Evolutionary conservation across 2,329 filamentous ascomycete species (phyloP).

Genomic region (Camptophora hylomeconis): DNA sequence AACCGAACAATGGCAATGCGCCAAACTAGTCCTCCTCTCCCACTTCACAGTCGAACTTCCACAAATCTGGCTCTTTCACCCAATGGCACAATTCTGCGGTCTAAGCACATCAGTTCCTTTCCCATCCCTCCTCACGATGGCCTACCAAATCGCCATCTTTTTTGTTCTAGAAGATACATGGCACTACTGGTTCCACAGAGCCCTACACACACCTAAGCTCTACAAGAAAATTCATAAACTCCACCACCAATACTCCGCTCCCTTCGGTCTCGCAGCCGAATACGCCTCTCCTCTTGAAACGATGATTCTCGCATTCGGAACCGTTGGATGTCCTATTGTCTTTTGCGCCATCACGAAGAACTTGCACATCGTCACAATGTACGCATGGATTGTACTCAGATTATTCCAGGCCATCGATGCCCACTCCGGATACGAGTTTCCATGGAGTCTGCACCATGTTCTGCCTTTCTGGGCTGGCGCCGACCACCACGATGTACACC

Average conservation of each 20-base stretch:
- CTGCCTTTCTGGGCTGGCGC: constrained; percentile 96
- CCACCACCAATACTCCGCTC: constrained; percentile 96
- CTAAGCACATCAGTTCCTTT: constrained; percentile 83
- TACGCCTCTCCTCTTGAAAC: constrained; percentile 97
- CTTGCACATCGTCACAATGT: constrained; percentile 95
- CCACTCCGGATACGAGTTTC: constrained; percentile 96
- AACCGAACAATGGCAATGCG: constrained; percentile 89
- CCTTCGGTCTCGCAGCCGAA: constrained; percentile 90
- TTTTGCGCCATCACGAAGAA: constrained; percentile 75
- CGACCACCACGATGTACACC: constrained; percentile 90
- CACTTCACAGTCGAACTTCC: constrained; percentile 97
- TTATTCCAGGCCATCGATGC: constrained; percentile 97
- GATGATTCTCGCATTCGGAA: constrained; percentile 83
- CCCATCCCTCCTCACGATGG: constrained; percentile 73
- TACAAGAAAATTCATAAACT: constrained; percentile 98
- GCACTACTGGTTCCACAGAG: constrained; percentile 96
- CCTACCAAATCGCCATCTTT: constrained; percentile 81
- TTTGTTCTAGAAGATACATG: constrained; percentile 93
- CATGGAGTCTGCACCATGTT: constrained; percentile 91
- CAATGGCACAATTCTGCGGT: constrained; percentile 83
- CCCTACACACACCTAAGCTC: constrained; percentile 83
- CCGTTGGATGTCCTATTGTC: constrained; percentile 67
- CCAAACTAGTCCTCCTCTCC: constrained; percentile 78
- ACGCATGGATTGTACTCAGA: constrained; percentile 83
- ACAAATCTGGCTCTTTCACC: constrained; percentile 79